These are phyloP conservation scores for Penicillium oxalicum DNA, from an alignment of 2,329 filamentous ascomycete species.

Conservation along the genomic window DNA sequence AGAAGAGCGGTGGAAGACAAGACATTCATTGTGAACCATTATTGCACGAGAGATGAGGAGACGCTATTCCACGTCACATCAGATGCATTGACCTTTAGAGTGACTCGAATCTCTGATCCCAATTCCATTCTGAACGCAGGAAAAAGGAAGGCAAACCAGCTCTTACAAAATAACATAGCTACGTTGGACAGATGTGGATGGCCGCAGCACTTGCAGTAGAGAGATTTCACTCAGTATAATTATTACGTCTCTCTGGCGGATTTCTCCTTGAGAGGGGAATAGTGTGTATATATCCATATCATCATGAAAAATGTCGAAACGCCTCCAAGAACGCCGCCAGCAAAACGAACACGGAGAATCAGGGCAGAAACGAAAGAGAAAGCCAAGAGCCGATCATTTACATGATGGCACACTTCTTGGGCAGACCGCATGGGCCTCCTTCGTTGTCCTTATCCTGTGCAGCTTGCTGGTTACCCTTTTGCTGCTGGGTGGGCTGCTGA, in stretches of 20 bases:
- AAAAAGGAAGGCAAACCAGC: too few relatives aligned
- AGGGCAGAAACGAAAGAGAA: constrained; percentile 8
- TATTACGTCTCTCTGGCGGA: neutral
- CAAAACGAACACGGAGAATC: constrained; percentile 1
- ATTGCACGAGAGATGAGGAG: too few relatives aligned
- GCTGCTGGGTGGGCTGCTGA: constrained; percentile 21
- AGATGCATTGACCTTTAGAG: too few relatives aligned
- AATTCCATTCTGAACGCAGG: too few relatives aligned
- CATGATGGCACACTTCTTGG: constrained; percentile 65
- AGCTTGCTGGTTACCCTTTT: constrained; percentile 28
- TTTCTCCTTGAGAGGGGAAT: neutral
- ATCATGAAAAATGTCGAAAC: constrained; percentile 11
- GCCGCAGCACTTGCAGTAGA: neutral
- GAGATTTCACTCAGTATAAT: constrained; percentile 1
- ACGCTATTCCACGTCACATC: too few relatives aligned
- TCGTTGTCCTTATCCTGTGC: constrained; percentile 44
- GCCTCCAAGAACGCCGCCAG: constrained; percentile 14
- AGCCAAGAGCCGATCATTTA: constrained; percentile 36
- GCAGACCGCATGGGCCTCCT: constrained; percentile 69
- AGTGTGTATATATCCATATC: constrained; percentile 6
- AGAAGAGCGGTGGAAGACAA: too few relatives aligned
- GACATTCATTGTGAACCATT: too few relatives aligned
- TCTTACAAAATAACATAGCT: too few relatives aligned
- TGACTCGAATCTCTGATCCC: too few relatives aligned
- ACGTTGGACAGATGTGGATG: too few relatives aligned